Percentiles rank a stretch among this genome's conserved stretches.
Conservation (phyloP, 2,329 filamentous ascomycete species). For the Aureobasidium leucospermi region DNA sequence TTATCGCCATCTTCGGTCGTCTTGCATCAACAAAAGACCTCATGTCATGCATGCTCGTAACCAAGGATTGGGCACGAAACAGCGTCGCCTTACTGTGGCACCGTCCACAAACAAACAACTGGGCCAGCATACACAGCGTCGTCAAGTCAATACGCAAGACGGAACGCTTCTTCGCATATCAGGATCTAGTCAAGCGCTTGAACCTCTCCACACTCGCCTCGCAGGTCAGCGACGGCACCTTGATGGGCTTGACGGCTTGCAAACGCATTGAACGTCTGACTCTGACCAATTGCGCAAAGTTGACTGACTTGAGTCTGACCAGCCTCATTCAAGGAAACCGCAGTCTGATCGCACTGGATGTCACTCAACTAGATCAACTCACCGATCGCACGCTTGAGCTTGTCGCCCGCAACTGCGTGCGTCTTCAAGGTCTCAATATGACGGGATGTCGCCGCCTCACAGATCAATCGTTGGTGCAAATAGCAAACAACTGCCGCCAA, state of each 20-base stretch:
- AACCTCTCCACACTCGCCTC: slow-evolving; percentile 76
- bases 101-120: slow-evolving; percentile 81
- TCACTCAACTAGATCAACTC: slow-evolving; percentile 72
- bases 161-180: slow-evolving; percentile 80
- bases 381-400: slow-evolving; percentile 73
- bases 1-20: slow-evolving; percentile 87
- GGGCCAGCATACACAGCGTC: slow-evolving; percentile 72
- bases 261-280: slow-evolving; percentile 89
- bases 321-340: slow-evolving; percentile 71
- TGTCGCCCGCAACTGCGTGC: slow-evolving; percentile 72
- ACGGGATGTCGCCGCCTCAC: slow-evolving; percentile 78
- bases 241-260: slow-evolving; percentile 73
- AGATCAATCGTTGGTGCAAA: slow-evolving; percentile 72
- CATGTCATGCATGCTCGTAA: slow-evolving; percentile 86
- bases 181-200: slow-evolving; percentile 81
- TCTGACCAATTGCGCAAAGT: slow-evolving; percentile 75
- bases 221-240: slow-evolving; percentile 80
- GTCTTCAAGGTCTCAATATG: slow-evolving; percentile 88
- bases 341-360: slow-evolving; percentile 80
- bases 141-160: slow-evolving; percentile 66
- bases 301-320: slow-evolving; percentile 78
- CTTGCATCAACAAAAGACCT: slow-evolving; percentile 67
- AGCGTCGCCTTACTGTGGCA: slow-evolving; percentile 93
- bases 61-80: slow-evolving; percentile 85
- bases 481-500: slow-evolving; percentile 76